Conservation (phyloP, 2,329 filamentous ascomycete genomes). For the Blastomyces gilchristii region DNA sequence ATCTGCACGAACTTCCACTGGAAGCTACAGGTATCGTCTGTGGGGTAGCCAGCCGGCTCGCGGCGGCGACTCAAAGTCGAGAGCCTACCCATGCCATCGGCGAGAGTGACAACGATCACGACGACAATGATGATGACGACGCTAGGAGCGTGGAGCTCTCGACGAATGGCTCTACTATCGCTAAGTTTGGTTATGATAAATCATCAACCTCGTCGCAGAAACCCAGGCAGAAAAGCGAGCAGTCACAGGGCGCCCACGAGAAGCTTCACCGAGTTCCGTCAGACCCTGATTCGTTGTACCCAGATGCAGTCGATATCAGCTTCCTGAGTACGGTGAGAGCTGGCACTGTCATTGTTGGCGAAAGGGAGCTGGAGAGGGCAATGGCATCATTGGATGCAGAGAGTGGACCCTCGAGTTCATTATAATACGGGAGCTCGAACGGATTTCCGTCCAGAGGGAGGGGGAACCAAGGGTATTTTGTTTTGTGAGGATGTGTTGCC, state of each 20-base stretch:
- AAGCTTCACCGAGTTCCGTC: constrained; percentile 17
- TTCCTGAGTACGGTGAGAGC: constrained; percentile 84
- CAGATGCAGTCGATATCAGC: constrained; percentile 61
- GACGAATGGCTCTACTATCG: background rate
- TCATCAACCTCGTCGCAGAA: background rate
- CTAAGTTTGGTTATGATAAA: background rate
- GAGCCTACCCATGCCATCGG: constrained; percentile 21
- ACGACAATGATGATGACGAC: constrained; percentile 2
- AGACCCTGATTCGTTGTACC: constrained; percentile 24
- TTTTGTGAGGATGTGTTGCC: background rate
- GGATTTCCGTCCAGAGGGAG: background rate
- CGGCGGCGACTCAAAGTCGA: constrained; percentile 54
- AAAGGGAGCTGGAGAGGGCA: constrained; percentile 62
- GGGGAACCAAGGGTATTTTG: background rate
- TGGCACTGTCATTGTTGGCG: constrained; percentile 76
- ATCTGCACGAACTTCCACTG: constrained; percentile 67
- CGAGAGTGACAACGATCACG: background rate
- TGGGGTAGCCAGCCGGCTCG: constrained; percentile 74
- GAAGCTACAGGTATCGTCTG: constrained; percentile 93
- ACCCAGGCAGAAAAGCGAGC: background rate
- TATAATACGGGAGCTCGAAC: background rate
- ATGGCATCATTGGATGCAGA: constrained; percentile 53
- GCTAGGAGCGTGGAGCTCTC: background rate
- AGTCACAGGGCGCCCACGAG: background rate
- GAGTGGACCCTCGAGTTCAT: background rate